Percentiles rank a stretch among this genome's conserved stretches.
phyloP scores from a whole-genome alignment of 768 basidiomycete genomes.

The Auricularia heimuer region DNA sequence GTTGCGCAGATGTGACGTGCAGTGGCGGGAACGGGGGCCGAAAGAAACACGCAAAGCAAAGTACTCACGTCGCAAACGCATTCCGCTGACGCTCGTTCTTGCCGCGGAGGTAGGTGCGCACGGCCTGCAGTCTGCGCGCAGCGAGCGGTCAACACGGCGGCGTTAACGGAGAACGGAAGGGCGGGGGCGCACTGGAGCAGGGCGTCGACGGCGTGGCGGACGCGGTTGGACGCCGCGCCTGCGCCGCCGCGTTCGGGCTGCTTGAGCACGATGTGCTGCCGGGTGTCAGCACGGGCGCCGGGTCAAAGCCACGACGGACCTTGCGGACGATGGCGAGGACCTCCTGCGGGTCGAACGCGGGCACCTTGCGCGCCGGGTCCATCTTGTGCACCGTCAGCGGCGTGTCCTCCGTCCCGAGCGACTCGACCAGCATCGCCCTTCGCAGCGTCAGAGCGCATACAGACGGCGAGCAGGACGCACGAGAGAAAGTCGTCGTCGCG shows the following conservation, averaged over 20 bases:
- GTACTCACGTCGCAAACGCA: constrained; percentile 82
- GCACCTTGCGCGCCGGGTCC: constrained; percentile 67
- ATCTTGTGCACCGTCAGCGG: constrained; percentile 88
- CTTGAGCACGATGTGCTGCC: constrained; percentile 13
- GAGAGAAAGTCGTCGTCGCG: constrained; percentile 87
- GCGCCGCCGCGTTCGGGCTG: constrained; percentile 6
- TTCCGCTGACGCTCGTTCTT: constrained; percentile 81
- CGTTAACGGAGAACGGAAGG: constrained; percentile 6
- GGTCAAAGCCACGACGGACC: constrained; percentile 32
- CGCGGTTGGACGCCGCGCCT: constrained; percentile 24
- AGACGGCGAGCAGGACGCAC: constrained; percentile 7
- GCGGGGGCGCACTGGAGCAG: constrained; percentile 54
- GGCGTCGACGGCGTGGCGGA: constrained; percentile 67
- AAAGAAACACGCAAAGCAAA: constrained; percentile 1
- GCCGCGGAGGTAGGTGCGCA: constrained; percentile 66
- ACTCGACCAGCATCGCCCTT: constrained; percentile 65
- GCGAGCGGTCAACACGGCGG: neutral
- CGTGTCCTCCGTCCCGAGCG: constrained; percentile 60
- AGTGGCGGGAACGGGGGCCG: constrained; percentile 13
- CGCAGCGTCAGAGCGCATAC: no score
- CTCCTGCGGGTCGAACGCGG: constrained; percentile 60
- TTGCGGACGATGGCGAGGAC: constrained; percentile 67
- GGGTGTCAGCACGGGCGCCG: neutral
- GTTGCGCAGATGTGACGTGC: constrained; percentile 16
- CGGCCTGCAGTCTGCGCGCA: constrained; percentile 48